Evolutionary conservation across 129 eudicot species (phyloP), one percentile per base, ranked within the genome.

Genomic region (Cynara cardunculus): DNA sequence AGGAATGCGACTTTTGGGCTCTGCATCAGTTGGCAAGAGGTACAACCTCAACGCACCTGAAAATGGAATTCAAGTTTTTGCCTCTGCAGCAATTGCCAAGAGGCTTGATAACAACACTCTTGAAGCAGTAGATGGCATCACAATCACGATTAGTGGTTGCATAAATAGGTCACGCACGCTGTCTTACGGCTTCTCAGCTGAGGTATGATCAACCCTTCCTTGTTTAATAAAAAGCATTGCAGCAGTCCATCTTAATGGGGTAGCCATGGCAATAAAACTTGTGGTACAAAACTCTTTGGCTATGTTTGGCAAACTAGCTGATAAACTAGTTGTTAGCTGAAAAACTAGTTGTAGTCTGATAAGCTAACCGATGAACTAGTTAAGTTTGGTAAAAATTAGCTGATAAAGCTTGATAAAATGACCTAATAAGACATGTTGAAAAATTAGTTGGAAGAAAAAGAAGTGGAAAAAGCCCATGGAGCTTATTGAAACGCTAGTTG

Each of bases 101-200:
- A 74, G 86, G 81, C 78, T 73, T 62, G 87, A 85, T 65, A 14
- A 49, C 16, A 82, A 73, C 83, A 90, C 91, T 74, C 81, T 92
- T 83, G 89, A 85, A 79, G 81, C 91, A 22, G 85, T 37, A 7
- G 90, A 92, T 84, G 91, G 93, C 73, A 72, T 87, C 75, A 86
- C 80, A 37, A 73, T 92, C 72, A 68, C 70, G 21, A 56, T 93
- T 74, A 25, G 41, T 74, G 93, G 96, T 44, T 25, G 27, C 75
- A 82, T 93, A 56, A 85, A 90, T 80, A 84, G 75, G 78, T 59
- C 83, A 31, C 87, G 76, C 68, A 81, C 96, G 30, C 81, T 86
- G 34, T 78, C 85, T 78, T 73, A 84, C 46, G 97, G 97, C 69
- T 87, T 93, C 81, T 68, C 93, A 25, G 71, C 46, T 6, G 78